Evolutionary conservation across 2,329 filamentous ascomycete species (phyloP).

Genomic region (Aspergillus quadrilineatus): DNA sequence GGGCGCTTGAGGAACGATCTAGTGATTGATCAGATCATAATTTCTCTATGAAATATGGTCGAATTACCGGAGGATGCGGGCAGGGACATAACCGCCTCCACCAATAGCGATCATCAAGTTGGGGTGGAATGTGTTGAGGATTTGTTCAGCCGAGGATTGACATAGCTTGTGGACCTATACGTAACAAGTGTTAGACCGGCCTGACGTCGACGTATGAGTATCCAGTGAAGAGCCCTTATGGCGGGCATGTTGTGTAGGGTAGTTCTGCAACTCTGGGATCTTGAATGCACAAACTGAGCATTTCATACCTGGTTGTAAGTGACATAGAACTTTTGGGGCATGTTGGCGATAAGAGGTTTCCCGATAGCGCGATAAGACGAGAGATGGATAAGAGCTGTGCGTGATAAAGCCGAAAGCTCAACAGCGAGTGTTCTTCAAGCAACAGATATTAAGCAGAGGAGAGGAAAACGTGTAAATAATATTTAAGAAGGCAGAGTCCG

Average conservation of each 20-base stretch:
- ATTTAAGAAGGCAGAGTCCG: conserved; percentile 3
- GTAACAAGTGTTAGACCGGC: conserved; percentile 14
- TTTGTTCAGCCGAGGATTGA: conserved; percentile 75
- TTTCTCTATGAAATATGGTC: neutral
- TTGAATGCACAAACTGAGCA: conserved; percentile 27
- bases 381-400: neutral
- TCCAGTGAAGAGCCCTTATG: neutral
- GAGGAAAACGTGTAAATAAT: neutral
- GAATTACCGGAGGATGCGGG: conserved; percentile 78
- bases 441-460: neutral
- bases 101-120: conserved; percentile 99
- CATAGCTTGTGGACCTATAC: conserved; percentile 93
- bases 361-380: neutral
- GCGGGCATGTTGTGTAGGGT: neutral
- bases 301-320: conserved; percentile 80
- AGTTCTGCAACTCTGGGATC: neutral
- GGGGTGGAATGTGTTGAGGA: conserved; percentile 82
- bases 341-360: conserved; percentile 45
- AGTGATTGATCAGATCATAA: conserved; percentile 1
- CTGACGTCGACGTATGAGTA: too few species aligned
- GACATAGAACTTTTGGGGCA: conserved; percentile 84
- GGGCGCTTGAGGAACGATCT: conserved; percentile 89
- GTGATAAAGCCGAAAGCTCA: neutral
- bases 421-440: neutral
- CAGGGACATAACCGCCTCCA: conserved; percentile 94